These are phyloP conservation scores for Rusavskia elegans DNA, from an alignment of 495 filamentous ascomycete species.

Conservation along the genomic window DNA sequence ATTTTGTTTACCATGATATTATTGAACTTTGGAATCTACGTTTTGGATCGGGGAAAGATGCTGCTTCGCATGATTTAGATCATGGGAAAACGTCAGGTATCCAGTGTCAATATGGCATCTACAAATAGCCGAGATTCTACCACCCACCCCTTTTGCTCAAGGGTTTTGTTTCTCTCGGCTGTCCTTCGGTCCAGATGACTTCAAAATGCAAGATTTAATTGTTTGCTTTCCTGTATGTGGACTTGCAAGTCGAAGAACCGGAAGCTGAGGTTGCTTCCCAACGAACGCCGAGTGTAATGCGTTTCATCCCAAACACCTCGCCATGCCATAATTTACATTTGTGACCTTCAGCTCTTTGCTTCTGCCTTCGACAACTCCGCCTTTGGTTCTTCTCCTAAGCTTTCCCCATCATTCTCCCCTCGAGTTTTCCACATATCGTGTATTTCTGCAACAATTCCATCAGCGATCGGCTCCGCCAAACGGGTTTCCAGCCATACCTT, in stretches of 20 bases:
- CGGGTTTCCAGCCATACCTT: conserved; percentile 27
- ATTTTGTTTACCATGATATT: too few species aligned
- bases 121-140: too few species aligned
- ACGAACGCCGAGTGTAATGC: neutral
- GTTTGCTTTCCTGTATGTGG: too few species aligned
- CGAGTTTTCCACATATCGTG: conserved; percentile 20
- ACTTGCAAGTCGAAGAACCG: neutral
- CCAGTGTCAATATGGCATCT: too few species aligned
- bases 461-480: conserved; percentile 3
- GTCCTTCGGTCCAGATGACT: too few species aligned
- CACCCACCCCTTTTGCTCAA: too few species aligned
- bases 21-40: too few species aligned
- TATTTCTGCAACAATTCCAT: conserved; percentile 12
- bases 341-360: neutral
- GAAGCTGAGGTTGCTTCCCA: neutral
- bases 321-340: neutral
- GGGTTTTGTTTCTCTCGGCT: too few species aligned
- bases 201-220: too few species aligned
- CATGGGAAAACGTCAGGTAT: too few species aligned
- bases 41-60: too few species aligned
- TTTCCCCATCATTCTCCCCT: neutral
- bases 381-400: neutral
- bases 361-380: neutral
- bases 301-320: conserved; percentile 3
- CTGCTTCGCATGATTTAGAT: too few species aligned